Percentiles rank a stretch among this genome's conserved stretches.
Evolutionary conservation across 2,329 filamentous ascomycete genomes (phyloP).

Genomic region (Nannizzia gypsea): DNA sequence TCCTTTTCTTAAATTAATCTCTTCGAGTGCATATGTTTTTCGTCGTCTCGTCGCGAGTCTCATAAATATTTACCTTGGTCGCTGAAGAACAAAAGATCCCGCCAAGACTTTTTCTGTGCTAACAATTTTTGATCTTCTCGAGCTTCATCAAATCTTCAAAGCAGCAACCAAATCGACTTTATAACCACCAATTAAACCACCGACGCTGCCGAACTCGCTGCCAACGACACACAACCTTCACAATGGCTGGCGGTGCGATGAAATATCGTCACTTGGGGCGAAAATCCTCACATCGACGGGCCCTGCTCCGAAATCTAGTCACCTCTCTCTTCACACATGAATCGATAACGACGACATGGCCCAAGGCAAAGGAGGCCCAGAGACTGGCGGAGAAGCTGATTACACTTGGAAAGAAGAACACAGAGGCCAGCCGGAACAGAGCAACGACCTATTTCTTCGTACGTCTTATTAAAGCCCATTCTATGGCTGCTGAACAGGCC

Average conservation of each 20-base stretch:
- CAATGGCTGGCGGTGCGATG: conserved; percentile 73
- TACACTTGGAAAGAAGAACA: conserved; percentile 86
- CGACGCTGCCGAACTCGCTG: background rate
- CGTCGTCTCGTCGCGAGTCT: too few species aligned
- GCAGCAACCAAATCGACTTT: background rate
- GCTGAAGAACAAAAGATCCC: background rate
- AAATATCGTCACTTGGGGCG: conserved; percentile 86
- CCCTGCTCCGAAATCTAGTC: conserved; percentile 87
- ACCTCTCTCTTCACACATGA: conserved; percentile 90
- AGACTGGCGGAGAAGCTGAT: conserved; percentile 87
- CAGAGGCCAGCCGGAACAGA: conserved; percentile 61
- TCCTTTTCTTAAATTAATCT: background rate
- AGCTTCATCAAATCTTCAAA: background rate
- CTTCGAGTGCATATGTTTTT: background rate
- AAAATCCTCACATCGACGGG: conserved; percentile 74
- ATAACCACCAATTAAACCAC: background rate
- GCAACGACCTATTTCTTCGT: conserved; percentile 81
- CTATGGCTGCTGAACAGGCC: too few species aligned
- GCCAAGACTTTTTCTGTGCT: background rate
- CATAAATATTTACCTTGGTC: background rate
- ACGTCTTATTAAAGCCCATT: too few species aligned
- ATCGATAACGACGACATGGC: conserved; percentile 86
- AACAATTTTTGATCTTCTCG: background rate
- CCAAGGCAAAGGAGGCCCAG: conserved; percentile 95
- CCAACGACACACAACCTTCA: conserved; percentile 11